phyloP scores from a whole-genome alignment of 768 basidiomycete species.

The Agaricus subrufescens region DNA sequence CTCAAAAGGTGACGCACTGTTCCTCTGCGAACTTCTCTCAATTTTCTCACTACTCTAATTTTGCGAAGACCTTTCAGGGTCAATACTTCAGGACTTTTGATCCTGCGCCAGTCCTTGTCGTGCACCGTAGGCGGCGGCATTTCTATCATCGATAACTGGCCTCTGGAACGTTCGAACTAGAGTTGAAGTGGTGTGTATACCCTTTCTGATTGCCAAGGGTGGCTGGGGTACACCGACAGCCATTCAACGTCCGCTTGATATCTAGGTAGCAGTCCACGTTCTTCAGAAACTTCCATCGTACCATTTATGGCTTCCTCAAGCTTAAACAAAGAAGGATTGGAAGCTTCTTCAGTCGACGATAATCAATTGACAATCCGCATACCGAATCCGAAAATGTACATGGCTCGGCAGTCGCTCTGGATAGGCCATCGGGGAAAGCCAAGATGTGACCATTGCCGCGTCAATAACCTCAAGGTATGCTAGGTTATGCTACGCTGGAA shows the following conservation, averaged over 20 bases:
- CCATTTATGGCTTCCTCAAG: conserved; percentile 9
- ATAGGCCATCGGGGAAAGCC: conserved; percentile 72
- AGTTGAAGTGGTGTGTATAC: background rate
- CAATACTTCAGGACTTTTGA: background rate
- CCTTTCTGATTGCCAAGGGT: background rate
- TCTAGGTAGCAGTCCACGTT: conserved; percentile 3
- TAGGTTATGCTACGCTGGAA: background rate
- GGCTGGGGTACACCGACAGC: background rate
- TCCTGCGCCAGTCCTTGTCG: background rate
- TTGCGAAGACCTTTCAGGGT: background rate
- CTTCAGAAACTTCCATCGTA: background rate
- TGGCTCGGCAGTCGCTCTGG: conserved; percentile 70
- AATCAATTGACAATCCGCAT: conserved; percentile 59
- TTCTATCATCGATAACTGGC: background rate
- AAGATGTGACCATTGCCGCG: conserved; percentile 68
- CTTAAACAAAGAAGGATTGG: conserved; percentile 26
- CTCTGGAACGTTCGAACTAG: background rate
- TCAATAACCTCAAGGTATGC: conserved; percentile 68
- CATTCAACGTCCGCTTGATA: background rate
- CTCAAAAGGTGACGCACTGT: background rate
- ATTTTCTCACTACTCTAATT: background rate
- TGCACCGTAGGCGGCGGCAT: background rate
- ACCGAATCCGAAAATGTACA: conserved; percentile 61
- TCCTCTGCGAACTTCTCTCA: background rate
- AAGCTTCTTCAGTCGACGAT: conserved; percentile 29